Evolutionary conservation across 768 basidiomycete genomes (phyloP), one percentile per base, ranked within the genome.

Genomic region (Phaffia australis): DNA sequence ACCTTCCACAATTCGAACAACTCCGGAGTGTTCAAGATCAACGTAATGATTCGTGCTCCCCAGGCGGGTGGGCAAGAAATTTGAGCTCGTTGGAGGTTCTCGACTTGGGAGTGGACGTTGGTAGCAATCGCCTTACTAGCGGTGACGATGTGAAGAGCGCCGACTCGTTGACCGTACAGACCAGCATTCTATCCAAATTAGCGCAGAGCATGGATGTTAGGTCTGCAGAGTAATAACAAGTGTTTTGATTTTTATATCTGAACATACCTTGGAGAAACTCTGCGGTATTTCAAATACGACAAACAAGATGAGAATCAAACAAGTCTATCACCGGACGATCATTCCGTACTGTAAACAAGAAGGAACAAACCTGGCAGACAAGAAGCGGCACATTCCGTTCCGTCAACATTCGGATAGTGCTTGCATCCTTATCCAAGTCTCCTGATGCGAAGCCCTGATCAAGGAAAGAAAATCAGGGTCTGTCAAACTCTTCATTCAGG

Each of bases 151-250:
- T 92, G 94, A 80, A 99, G 90, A 7, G 88, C 87, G 25, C 94
- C 94, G 68, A 92, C 89, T 72, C 94, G 92, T 79, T 98, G 95
- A 68, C 93, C 95, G 75, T 99, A 99, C 48, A 99, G 83, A 64
- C 95, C 94, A 85, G 95, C 93, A 81, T 97, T 98, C 82, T 78
- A 55, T 74, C 98, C 98, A 51, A 94, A 94, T 76, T 95, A 98
- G 46, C 88, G 91, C 76, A 98, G 95, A 70, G 87, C 82, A 30
- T 97, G 18, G 82, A 42, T 25, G 19, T 56, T 32, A 19, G 56
- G 18, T 25, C 56, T 25, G 56, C 27, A 27, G 56, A 18, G 25
- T 8, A 56, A 56, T 7, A 56, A 25, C 87, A 79, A 94, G 91
- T 27, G 11, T 89, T 88, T 75, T 89, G 81, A n/a, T 84, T 81